phyloP scores from a whole-genome alignment of 768 basidiomycete genomes.

The Lentinula sp. region DNA sequence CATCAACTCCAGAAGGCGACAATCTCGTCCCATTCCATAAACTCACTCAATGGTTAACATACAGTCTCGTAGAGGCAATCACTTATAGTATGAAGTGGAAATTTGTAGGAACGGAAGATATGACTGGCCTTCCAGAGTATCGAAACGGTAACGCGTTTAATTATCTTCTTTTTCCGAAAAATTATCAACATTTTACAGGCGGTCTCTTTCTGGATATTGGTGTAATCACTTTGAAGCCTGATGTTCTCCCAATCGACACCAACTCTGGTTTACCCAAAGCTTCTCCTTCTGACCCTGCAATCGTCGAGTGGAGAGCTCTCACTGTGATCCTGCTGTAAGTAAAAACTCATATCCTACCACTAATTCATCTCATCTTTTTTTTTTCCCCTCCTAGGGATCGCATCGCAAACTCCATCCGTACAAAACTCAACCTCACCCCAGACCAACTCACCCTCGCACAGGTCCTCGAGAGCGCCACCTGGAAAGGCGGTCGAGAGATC shows the following conservation, averaged over 20 bases:
- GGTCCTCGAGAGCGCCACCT: conserved; percentile 90
- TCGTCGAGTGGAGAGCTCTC: conserved; percentile 95
- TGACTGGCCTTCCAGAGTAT: conserved; percentile 95
- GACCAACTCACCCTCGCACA: conserved; percentile 73
- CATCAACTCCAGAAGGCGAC: conserved; percentile 43
- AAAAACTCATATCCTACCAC: not conserved
- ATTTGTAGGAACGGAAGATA: conserved; percentile 73
- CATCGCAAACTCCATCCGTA: conserved; percentile 64
- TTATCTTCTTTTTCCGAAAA: not conserved
- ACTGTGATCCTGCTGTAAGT: conserved; percentile 89
- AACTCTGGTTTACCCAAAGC: conserved; percentile 55
- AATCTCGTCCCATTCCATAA: conserved; percentile 94
- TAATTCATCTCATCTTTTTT: not conserved
- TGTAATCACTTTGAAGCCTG: conserved; percentile 63
- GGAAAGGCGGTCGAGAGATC: conserved; percentile 95
- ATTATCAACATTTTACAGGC: conserved; percentile 33
- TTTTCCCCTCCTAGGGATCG: conserved; percentile 55
- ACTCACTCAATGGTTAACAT: conserved; percentile 90
- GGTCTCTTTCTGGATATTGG: conserved; percentile 85
- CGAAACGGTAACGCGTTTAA: conserved; percentile 54
- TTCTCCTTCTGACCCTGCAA: conserved; percentile 76
- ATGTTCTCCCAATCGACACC: conserved; percentile 43
- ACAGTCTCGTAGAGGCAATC: conserved; percentile 81
- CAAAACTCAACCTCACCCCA: conserved; percentile 41
- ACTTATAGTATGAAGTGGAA: conserved; percentile 73